phyloP scores from a whole-genome alignment of 352 stramenopile genomes.

The Globisporangium radiosum region DNA sequence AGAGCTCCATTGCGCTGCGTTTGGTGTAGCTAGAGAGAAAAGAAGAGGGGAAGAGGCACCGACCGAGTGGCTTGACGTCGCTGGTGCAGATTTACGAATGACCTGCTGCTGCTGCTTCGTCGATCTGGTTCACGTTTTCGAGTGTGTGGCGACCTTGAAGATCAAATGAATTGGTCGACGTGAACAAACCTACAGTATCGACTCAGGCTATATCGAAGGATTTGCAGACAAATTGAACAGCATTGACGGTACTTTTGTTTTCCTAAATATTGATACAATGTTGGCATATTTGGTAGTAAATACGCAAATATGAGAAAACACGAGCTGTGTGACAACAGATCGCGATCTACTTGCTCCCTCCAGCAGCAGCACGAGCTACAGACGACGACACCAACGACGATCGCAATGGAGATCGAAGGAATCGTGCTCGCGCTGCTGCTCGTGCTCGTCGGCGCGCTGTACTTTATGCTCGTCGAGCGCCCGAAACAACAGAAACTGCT shows the following conservation, averaged over 20 bases:
- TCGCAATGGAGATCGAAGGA: constrained; percentile 19
- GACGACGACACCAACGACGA: neutral
- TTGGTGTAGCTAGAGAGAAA: no score
- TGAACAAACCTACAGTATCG: no score
- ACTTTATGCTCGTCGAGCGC: constrained; percentile 61
- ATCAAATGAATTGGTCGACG: no score
- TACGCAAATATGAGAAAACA: no score
- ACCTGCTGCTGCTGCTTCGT: no score
- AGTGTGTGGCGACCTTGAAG: no score
- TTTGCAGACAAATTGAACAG: no score
- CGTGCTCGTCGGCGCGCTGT: constrained; percentile 41
- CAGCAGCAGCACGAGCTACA: neutral
- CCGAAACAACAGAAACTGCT: constrained; percentile 30
- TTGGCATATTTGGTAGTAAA: neutral
- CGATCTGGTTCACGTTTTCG: no score
- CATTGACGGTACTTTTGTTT: no score
- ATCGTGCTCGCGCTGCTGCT: constrained; percentile 56
- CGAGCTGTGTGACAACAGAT: neutral
- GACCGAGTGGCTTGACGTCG: neutral
- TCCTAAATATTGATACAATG: neutral
- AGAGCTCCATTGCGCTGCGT: constrained; percentile 40
- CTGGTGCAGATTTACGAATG: no score
- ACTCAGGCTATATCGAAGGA: no score
- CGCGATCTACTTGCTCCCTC: neutral
- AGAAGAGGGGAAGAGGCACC: no score